Percentiles rank a stretch among this genome's conserved stretches.
Conservation (phyloP, 2,329 filamentous ascomycete species). For the Ceratocystiopsis brevicomis region DNA sequence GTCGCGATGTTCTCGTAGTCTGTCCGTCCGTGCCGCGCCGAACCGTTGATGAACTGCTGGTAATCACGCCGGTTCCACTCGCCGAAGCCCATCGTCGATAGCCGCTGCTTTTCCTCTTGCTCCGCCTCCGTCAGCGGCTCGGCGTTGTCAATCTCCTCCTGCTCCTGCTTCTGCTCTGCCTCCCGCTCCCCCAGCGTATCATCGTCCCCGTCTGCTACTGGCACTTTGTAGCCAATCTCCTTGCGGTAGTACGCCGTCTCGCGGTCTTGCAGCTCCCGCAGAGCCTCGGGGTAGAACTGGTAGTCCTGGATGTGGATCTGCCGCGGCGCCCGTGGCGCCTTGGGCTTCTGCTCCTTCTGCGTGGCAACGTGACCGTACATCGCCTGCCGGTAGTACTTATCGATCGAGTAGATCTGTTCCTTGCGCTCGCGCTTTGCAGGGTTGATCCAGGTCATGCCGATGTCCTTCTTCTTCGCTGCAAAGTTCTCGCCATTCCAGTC, state of each 20-base stretch:
- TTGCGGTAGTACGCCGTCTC: slow-evolving; percentile 94
- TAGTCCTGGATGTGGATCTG: slow-evolving; percentile 88
- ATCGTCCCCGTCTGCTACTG: slow-evolving; percentile 71
- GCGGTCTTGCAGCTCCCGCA: slow-evolving; percentile 81
- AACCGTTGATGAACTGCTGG: slow-evolving; percentile 93
- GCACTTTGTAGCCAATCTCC: slow-evolving; percentile 88
- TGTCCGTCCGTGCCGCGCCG: slow-evolving; percentile 73
- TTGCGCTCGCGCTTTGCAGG: slow-evolving; percentile 96
- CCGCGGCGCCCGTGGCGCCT: slow-evolving; percentile 87
- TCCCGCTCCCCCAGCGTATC: slow-evolving; percentile 68
- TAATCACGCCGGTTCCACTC: slow-evolving; percentile 97
- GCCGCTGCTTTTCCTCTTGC: slow-evolving; percentile 62
- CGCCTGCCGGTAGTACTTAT: slow-evolving; percentile 92
- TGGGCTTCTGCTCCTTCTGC: slow-evolving; percentile 71
- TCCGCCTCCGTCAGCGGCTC: slow-evolving; percentile 78
- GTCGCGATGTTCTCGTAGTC: slow-evolving; percentile 72
- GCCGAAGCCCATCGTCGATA: slow-evolving; percentile 72
- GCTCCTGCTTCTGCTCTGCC: slow-evolving; percentile 70
- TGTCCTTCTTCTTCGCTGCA: slow-evolving; percentile 69
- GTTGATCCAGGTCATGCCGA: slow-evolving; percentile 92
- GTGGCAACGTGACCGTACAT: slow-evolving; percentile 59
- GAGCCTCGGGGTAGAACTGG: slow-evolving; percentile 77
- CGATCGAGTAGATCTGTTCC: slow-evolving; percentile 94
- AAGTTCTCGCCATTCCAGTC: slow-evolving; percentile 99
- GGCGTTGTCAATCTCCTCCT: slow-evolving; percentile 85